phyloP scores from a whole-genome alignment of 108 stramenopile species.

The Tribonema minus region DNA sequence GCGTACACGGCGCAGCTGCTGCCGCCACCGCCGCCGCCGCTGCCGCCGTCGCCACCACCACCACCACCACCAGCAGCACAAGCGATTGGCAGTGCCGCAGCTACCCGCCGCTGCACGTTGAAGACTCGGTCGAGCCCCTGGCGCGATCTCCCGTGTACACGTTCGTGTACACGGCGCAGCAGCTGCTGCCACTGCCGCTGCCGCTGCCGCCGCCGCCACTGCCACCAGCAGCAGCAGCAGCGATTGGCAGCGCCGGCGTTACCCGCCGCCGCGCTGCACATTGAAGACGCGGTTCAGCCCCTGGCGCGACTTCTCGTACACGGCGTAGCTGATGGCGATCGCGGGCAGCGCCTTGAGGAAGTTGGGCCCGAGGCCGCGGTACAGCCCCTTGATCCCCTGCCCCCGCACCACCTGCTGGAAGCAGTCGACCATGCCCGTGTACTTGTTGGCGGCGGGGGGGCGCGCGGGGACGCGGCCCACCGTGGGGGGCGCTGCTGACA shows the following conservation, averaged over 20 bases:
- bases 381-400: not conserved
- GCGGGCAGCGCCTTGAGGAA: slow-evolving; percentile 54
- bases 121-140: too few relatives aligned
- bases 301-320: slow-evolving; percentile 53
- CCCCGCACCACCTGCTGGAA: not conserved
- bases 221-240: not conserved
- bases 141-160: too few relatives aligned
- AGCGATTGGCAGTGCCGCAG: not conserved
- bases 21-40: not conserved
- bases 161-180: not conserved
- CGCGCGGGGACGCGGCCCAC: too few relatives aligned
- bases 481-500: too few relatives aligned
- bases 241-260: not conserved
- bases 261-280: not conserved
- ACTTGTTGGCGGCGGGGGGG: too few relatives aligned
- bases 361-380: slow-evolving; percentile 50
- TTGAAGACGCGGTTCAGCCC: not conserved
- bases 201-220: not conserved
- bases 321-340: slow-evolving; percentile 53
- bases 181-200: not conserved
- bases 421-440: not conserved
- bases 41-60: not conserved
- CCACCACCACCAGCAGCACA: not conserved
- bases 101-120: too few relatives aligned
- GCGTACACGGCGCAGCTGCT: slow-evolving; percentile 57